Evolutionary conservation across 1,139 yeast genomes (phyloP).

Genomic region (Pichia terricola): DNA sequence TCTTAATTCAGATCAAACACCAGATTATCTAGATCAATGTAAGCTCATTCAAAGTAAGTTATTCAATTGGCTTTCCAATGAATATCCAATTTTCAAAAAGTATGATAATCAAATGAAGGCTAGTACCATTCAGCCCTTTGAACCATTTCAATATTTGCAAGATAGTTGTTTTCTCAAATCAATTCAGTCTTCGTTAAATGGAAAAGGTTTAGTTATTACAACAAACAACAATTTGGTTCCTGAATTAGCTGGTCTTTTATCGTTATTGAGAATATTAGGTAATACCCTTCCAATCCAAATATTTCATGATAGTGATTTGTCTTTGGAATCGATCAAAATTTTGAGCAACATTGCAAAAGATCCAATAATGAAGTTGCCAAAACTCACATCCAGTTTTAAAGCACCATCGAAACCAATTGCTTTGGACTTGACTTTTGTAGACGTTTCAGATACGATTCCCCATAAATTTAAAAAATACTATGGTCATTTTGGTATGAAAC

Average conservation of each 20-base stretch:
- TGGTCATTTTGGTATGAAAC: slow-evolving; percentile 37
- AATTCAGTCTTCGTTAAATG: slow-evolving; percentile 32
- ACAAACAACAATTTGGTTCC: slow-evolving; percentile 35
- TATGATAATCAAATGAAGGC: slow-evolving; percentile 16
- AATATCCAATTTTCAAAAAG: slow-evolving; percentile 18
- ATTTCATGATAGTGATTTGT: slow-evolving; percentile 36
- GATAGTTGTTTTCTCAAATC: slow-evolving; percentile 31
- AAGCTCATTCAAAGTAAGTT: slow-evolving; percentile 2
- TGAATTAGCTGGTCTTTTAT: slow-evolving; percentile 36
- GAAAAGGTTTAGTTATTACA: slow-evolving; percentile 45
- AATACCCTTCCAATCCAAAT: slow-evolving; percentile 47
- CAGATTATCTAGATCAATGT: too few species aligned
- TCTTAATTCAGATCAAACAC: too few species aligned
- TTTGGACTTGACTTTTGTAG: slow-evolving; percentile 41
- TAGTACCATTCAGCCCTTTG: slow-evolving; percentile 3
- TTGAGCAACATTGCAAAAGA: slow-evolving; percentile 30
- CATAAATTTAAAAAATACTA: slow-evolving; percentile 27
- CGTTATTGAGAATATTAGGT: slow-evolving; percentile 35
- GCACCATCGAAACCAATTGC: slow-evolving; percentile 19
- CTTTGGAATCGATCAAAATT: slow-evolving; percentile 20
- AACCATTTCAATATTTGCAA: neutral
- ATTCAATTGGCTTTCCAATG: slow-evolving; percentile 23
- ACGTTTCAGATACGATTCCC: slow-evolving; percentile 29
- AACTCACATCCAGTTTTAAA: slow-evolving; percentile 12
- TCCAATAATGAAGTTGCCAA: slow-evolving; percentile 25